Percentiles rank a stretch among this genome's conserved stretches.
Conservation (phyloP, 352 stramenopile species). For the Phytophthora citricola region DNA sequence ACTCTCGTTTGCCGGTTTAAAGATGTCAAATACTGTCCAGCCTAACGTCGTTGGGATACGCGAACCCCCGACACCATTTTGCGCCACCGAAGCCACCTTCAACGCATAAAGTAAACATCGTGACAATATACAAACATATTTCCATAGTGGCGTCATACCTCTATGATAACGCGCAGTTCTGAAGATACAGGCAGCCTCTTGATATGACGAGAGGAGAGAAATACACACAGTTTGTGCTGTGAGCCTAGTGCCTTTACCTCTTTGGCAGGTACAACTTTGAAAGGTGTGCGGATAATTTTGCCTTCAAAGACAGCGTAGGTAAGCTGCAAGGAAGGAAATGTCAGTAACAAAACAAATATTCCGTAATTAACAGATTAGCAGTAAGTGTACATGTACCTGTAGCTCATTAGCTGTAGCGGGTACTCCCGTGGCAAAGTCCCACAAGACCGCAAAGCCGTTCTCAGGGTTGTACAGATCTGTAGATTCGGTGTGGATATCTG, state of each 20-base stretch:
- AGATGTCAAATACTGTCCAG: slow-evolving; percentile 52
- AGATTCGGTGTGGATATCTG: slow-evolving; percentile 9
- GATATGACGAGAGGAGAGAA: slow-evolving; percentile 39
- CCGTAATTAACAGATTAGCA: background rate
- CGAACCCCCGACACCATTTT: slow-evolving; percentile 12
- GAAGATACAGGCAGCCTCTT: slow-evolving; percentile 36
- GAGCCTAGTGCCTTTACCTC: slow-evolving; percentile 35
- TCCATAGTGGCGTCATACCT: slow-evolving; percentile 32
- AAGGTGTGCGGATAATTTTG: slow-evolving; percentile 42
- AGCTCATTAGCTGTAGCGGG: slow-evolving; percentile 30
- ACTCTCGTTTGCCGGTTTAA: slow-evolving; percentile 17
- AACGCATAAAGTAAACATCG: slow-evolving; percentile 1
- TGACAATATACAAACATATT: background rate
- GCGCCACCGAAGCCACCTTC: slow-evolving; percentile 33
- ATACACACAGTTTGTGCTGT: slow-evolving; percentile 38
- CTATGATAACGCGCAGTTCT: slow-evolving; percentile 45
- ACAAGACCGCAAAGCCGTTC: slow-evolving; percentile 50
- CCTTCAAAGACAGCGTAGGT: slow-evolving; percentile 61
- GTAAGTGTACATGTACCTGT: slow-evolving; percentile 34
- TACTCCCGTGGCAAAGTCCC: slow-evolving; percentile 51
- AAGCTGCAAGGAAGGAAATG: slow-evolving; percentile 33
- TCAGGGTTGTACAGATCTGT: slow-evolving; percentile 36
- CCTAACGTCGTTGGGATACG: slow-evolving; percentile 37
- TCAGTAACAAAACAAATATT: slow-evolving; percentile 1
- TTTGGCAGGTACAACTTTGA: slow-evolving; percentile 47